These are phyloP conservation scores for Candida wancherniae DNA, from an alignment of 805 yeast genomes.

Conservation along the genomic window DNA sequence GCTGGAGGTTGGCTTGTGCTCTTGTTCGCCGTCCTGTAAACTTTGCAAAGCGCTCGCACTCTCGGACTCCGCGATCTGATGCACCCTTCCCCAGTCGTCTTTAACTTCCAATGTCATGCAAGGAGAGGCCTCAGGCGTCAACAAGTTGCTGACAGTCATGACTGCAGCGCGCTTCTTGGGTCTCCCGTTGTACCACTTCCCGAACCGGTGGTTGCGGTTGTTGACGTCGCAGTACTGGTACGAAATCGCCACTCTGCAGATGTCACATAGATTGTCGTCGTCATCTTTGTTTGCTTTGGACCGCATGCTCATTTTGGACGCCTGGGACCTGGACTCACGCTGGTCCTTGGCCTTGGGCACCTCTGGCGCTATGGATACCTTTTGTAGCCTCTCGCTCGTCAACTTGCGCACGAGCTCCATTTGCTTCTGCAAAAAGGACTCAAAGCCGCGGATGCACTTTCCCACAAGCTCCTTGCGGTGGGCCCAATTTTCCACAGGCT, in stretches of 20 bases:
- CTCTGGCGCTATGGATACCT: background rate
- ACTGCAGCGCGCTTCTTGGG: slow-evolving; percentile 3
- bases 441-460: slow-evolving; percentile 28
- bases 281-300: too few relatives aligned
- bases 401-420: slow-evolving; percentile 15
- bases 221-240: slow-evolving; percentile 44
- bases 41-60: slow-evolving; percentile 8
- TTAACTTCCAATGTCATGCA: slow-evolving; percentile 12
- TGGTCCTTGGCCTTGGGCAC: too few relatives aligned
- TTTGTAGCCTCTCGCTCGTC: slow-evolving; percentile 19
- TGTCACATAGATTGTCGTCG: slow-evolving; percentile 44
- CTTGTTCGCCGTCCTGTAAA: slow-evolving; percentile 4
- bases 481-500: slow-evolving; percentile 2
- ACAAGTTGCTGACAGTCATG: slow-evolving; percentile 20
- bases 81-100: slow-evolving; percentile 1
- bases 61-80: slow-evolving; percentile 8
- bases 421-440: slow-evolving; percentile 20
- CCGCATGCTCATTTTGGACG: too few relatives aligned
- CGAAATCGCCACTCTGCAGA: slow-evolving; percentile 46
- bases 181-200: slow-evolving; percentile 15
- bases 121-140: slow-evolving; percentile 39
- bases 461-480: slow-evolving; percentile 10
- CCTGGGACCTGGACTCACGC: too few relatives aligned
- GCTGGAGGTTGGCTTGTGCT: slow-evolving; percentile 4
- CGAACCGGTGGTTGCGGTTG: slow-evolving; percentile 19